These are phyloP conservation scores for Ogataea angusta DNA, from an alignment of 805 yeast species.

Conservation along the genomic window DNA sequence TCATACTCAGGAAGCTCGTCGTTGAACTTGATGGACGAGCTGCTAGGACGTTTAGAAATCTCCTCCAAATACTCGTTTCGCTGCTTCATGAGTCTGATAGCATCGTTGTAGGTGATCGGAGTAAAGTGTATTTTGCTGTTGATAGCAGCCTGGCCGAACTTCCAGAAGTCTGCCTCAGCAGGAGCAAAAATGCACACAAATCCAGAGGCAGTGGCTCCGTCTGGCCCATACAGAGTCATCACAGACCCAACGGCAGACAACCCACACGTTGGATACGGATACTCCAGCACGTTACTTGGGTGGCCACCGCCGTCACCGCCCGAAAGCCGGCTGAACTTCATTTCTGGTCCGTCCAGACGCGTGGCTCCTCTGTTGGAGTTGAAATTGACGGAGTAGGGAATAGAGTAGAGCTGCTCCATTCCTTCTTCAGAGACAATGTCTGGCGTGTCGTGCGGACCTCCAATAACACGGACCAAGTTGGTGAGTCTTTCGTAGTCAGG, in stretches of 20 bases:
- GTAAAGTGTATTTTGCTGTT: constrained; percentile 81
- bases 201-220: constrained; percentile 97
- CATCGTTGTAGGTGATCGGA: constrained; percentile 68
- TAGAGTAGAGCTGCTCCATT: constrained; percentile 66
- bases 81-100: constrained; percentile 55
- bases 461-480: constrained; percentile 89
- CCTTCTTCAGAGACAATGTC: constrained; percentile 82
- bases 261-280: constrained; percentile 94
- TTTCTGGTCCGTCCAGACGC: constrained; percentile 90
- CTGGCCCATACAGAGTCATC: constrained; percentile 93
- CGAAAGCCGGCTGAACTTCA: constrained; percentile 89
- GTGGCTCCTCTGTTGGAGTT: constrained; percentile 97
- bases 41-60: constrained; percentile 28
- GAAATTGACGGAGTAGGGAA: constrained; percentile 91
- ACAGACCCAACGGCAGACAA: constrained; percentile 97
- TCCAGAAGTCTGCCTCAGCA: constrained; percentile 95
- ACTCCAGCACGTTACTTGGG: constrained; percentile 96
- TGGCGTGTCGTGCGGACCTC: constrained; percentile 98
- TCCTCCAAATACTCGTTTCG: constrained; percentile 55
- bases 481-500: constrained; percentile 50
- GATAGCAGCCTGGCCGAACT: constrained; percentile 94
- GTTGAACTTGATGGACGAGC: constrained; percentile 48
- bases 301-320: constrained; percentile 99
- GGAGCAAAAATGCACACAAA: constrained; percentile 96
- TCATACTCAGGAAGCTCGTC: constrained; percentile 61